Conservation (phyloP, 2,329 filamentous ascomycete genomes). For the Parastagonospora avenae region DNA sequence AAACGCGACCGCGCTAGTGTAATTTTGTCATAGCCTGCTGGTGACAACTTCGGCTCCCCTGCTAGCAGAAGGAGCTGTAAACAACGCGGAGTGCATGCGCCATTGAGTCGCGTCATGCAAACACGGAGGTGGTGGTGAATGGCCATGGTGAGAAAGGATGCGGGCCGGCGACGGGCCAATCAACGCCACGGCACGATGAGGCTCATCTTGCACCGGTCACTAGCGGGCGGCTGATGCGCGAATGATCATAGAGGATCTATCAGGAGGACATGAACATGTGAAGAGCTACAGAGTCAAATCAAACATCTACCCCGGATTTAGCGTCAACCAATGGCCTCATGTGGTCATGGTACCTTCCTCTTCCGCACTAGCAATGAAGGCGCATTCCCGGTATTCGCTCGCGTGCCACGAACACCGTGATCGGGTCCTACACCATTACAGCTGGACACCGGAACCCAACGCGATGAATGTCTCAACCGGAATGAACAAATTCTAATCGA, state of each 20-base stretch:
- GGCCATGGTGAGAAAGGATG: slow-evolving; percentile 9
- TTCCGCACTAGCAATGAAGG: slow-evolving; percentile 12
- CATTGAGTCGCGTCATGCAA: slow-evolving; percentile 14
- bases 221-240: slow-evolving; percentile 13
- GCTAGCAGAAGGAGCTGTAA: slow-evolving; percentile 10
- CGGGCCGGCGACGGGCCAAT: slow-evolving; percentile 24
- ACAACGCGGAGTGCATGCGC: slow-evolving; percentile 1
- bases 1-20: too few species aligned
- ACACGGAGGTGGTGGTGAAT: slow-evolving; percentile 10
- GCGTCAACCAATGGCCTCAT: slow-evolving; percentile 18
- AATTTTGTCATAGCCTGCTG: too few species aligned
- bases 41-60: slow-evolving; percentile 1
- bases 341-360: slow-evolving; percentile 21
- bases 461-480: too few species aligned
- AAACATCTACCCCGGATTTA: slow-evolving; percentile 19
- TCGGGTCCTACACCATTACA: slow-evolving; percentile 1
- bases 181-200: slow-evolving; percentile 8
- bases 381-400: slow-evolving; percentile 2
- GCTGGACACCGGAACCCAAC: slow-evolving; percentile 4
- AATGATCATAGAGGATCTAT: slow-evolving; percentile 6
- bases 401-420: background rate
- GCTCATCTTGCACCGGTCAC: slow-evolving; percentile 12
- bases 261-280: slow-evolving; percentile 14
- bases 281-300: slow-evolving; percentile 14
- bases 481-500: too few species aligned